These are phyloP conservation scores for Crithidia sp. DNA, from an alignment of 208 protist genomes.

Conservation along the genomic window DNA sequence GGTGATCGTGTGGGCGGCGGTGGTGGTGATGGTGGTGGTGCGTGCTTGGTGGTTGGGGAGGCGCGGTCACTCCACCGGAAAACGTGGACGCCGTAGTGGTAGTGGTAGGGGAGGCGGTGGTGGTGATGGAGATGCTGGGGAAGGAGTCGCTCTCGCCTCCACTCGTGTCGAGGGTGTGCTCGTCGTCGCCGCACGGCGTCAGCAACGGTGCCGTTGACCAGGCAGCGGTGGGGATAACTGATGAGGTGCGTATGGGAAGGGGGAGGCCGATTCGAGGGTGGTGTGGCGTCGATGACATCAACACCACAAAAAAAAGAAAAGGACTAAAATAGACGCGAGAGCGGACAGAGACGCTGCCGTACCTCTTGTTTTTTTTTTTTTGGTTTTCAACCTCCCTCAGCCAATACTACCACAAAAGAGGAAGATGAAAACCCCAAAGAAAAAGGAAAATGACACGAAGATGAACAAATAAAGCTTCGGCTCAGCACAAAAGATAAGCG, in stretches of 20 bases:
- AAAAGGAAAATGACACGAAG: background rate
- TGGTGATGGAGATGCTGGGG: background rate
- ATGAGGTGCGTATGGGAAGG: background rate
- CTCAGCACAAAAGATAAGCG: background rate
- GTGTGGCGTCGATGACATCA: conserved; percentile 2
- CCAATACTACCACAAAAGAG: too few relatives aligned
- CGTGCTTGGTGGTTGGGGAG: background rate
- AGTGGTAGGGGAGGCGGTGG: background rate
- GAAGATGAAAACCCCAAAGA: too few relatives aligned
- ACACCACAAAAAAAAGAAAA: background rate
- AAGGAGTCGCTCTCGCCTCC: conserved; percentile 13
- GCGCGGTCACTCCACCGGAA: background rate
- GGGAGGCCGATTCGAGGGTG: background rate
- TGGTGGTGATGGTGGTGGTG: conserved; percentile 2
- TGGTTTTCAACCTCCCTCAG: too few relatives aligned
- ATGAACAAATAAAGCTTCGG: background rate
- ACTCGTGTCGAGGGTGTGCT: conserved; percentile 3
- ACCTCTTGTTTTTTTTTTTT: too few relatives aligned
- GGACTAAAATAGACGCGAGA: too few relatives aligned
- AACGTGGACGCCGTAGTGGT: conserved; percentile 4
- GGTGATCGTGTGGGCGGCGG: too few relatives aligned
- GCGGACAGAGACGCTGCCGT: too few relatives aligned
- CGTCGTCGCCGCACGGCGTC: background rate
- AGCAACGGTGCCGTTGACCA: too few relatives aligned
- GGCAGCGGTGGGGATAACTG: background rate